Base-by-base conservation (phyloP, 148 eudicot species). In the Rhododendron griersonianum region DNA sequence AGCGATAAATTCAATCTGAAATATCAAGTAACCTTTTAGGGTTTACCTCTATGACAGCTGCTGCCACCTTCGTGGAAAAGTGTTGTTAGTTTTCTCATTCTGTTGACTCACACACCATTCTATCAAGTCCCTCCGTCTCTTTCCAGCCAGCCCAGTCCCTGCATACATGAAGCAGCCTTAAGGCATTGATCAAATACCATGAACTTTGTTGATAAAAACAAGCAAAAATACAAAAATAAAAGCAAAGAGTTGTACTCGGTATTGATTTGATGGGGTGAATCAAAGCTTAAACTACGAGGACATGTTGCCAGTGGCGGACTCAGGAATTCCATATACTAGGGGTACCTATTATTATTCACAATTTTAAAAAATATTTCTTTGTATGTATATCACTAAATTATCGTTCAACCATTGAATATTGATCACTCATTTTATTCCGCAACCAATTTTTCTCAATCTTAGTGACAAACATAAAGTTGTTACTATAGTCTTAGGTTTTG, bases 101-200 rank as follows among this genome's bases (percentile, higher is more conserved):
- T 94, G 98, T 84, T 95, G 96, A 86, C 81, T 89, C 5, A 95
- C 93, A 77, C 93, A 95, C 98, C 98, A 95, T 59, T 92, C 90
- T 85, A 97, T 94, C 91, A 97, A 83, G 87, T 97, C 99, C 89
- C 90, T 93, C 92, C 94, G 99, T 86, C 91, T 92, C 93, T 94
- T 91, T 84, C 99, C 98, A 73, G 7, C 44, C 44, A 41, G 44
- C 44, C 44, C 44, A 41, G 44, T 41, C 44, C 44, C 44, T 41
- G 44, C 79, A 80, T 44, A 74, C 35, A 47, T 18, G 9, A 48
- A 14, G 44, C 41, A 33, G 8, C 19, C 39, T 15, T 80, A 55
- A 51, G 8, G n/a, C 81, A 82, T 86, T 86, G 23, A 21, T 61
- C n/a, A 50, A 81, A 28, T n/a, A n/a, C 19, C 4, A 82, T 1